These are phyloP conservation scores for Penicillium ucsense DNA, from an alignment of 495 filamentous ascomycete species.

Conservation along the genomic window DNA sequence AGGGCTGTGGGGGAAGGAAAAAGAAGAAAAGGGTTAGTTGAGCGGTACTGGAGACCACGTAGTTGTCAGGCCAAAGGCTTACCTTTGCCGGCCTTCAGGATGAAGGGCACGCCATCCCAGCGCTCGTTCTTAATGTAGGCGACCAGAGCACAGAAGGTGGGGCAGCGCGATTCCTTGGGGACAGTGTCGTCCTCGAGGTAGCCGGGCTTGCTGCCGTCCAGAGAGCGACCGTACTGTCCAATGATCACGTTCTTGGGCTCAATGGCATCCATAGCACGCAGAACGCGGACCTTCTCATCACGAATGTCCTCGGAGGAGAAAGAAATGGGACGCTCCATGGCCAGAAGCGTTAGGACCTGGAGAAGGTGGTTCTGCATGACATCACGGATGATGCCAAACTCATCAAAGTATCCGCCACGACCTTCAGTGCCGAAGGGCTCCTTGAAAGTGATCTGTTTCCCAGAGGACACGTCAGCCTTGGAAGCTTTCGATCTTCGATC, in stretches of 20 bases:
- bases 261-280: slow-evolving; percentile 87
- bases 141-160: slow-evolving; percentile 95
- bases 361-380: slow-evolving; percentile 97
- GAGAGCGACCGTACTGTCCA: slow-evolving; percentile 92
- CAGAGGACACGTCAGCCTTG: neutral
- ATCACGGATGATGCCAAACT: slow-evolving; percentile 98
- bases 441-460: slow-evolving; percentile 81
- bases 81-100: slow-evolving; percentile 96
- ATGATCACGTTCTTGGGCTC: slow-evolving; percentile 99
- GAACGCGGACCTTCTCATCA: slow-evolving; percentile 94
- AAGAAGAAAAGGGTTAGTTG: neutral
- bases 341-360: slow-evolving; percentile 89
- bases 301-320: slow-evolving; percentile 98
- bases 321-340: slow-evolving; percentile 97
- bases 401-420: slow-evolving; percentile 97
- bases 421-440: slow-evolving; percentile 99
- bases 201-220: slow-evolving; percentile 92
- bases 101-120: slow-evolving; percentile 99
- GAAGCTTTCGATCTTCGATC: neutral
- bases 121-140: slow-evolving; percentile 99
- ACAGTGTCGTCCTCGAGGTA: slow-evolving; percentile 99
- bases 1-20: slow-evolving; percentile 44
- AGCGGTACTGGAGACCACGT: no score
- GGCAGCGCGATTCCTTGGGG: slow-evolving; percentile 92
- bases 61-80: slow-evolving; percentile 2